Conservation (phyloP, 2,329 filamentous ascomycete genomes). For the Niveomyces coronatus region DNA sequence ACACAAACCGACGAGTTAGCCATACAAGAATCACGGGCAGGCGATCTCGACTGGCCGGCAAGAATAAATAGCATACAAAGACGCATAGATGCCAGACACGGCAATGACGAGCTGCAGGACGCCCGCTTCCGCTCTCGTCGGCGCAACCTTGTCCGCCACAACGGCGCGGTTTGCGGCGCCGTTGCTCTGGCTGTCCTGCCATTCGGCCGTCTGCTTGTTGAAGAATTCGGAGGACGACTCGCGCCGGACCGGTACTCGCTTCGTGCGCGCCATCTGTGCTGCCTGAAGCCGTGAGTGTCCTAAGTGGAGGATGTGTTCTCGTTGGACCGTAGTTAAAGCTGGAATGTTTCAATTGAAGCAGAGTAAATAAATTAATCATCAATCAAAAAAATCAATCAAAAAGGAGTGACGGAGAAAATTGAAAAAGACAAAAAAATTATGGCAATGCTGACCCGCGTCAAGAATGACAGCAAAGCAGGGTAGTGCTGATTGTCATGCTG, state of each 20-base stretch:
- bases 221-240: conserved; percentile 58
- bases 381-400: not conserved
- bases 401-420: not conserved
- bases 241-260: conserved; percentile 58
- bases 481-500: not conserved
- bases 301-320: not conserved
- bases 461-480: not conserved
- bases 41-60: not conserved
- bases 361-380: not conserved
- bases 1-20: not conserved
- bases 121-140: conserved; percentile 43
- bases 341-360: not conserved
- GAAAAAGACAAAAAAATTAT: not conserved
- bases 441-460: too few relatives aligned
- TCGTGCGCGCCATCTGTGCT: conserved; percentile 55
- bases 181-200: conserved; percentile 24
- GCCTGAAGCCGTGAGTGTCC: not conserved
- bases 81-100: conserved; percentile 91
- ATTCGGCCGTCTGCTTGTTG: conserved; percentile 33
- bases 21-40: not conserved
- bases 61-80: conserved; percentile 67
- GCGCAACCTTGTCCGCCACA: conserved; percentile 14
- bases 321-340: not conserved
- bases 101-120: conserved; percentile 70
- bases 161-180: conserved; percentile 17